phyloP scores from a whole-genome alignment of 768 basidiomycete genomes.

The Kwoniella sp. region DNA sequence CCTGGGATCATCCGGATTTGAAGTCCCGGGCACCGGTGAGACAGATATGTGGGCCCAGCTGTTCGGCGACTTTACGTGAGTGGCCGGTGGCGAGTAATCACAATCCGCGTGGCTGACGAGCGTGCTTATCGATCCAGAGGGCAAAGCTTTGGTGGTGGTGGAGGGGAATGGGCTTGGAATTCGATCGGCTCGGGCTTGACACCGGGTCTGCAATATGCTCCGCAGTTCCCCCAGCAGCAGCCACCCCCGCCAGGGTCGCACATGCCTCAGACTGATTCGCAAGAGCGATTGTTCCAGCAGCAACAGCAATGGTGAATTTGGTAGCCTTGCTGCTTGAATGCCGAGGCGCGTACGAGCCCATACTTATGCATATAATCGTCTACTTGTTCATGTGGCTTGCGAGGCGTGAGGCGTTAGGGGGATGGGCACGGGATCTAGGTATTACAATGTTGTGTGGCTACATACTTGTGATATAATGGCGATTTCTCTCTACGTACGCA shows the following conservation, averaged over 20 bases:
- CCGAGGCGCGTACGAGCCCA: no score
- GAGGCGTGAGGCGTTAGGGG: no score
- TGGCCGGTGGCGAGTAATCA: not conserved
- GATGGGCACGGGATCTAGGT: no score
- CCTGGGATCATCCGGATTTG: conserved; percentile 4
- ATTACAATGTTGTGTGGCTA: no score
- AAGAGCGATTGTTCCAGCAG: no score
- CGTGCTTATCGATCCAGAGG: not conserved
- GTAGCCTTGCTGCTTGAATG: no score
- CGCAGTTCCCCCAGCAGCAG: not conserved
- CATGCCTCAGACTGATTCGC: no score
- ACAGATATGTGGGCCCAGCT: conserved; percentile 30
- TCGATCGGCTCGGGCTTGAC: not conserved
- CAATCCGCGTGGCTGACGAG: not conserved
- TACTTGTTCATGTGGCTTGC: no score
- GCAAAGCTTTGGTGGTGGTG: conserved; percentile 3
- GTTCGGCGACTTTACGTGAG: conserved; percentile 22
- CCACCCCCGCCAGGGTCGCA: no score
- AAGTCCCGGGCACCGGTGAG: conserved; percentile 3
- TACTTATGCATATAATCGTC: no score
- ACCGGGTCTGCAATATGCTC: not conserved
- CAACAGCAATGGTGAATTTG: not conserved
- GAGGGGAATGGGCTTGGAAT: conserved; percentile 8
- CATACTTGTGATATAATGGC: no score
- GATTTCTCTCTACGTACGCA: no score